phyloP scores from a whole-genome alignment of 2,329 filamentous ascomycete genomes.

The Cadophora gregata region DNA sequence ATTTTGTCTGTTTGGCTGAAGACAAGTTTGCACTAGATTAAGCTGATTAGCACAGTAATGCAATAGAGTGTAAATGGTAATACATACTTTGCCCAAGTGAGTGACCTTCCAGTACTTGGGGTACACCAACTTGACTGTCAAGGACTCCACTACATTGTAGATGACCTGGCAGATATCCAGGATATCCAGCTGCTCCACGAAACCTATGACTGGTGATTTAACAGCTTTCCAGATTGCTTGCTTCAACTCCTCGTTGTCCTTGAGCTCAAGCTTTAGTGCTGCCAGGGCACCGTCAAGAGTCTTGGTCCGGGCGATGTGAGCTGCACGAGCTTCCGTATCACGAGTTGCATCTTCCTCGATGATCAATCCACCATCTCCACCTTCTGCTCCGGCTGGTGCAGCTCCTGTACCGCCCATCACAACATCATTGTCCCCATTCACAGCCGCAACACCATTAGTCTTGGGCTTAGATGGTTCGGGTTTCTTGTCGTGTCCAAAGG shows the following conservation, averaged over 20 bases:
- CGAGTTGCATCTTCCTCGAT: constrained; percentile 53
- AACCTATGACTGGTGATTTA: constrained; percentile 53
- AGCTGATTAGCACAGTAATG: not conserved
- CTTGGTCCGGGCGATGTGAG: constrained; percentile 54
- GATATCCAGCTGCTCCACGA: constrained; percentile 56
- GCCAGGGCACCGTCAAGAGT: constrained; percentile 54
- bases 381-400: constrained; percentile 1
- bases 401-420: constrained; percentile 31
- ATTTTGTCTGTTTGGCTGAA: constrained; percentile 42
- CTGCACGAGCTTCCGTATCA: constrained; percentile 50
- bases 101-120: constrained; percentile 54
- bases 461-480: constrained; percentile 37
- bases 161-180: constrained; percentile 58
- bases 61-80: not conserved
- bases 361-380: constrained; percentile 50
- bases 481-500: constrained; percentile 61
- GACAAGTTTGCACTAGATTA: constrained; percentile 36
- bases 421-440: constrained; percentile 30
- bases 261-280: constrained; percentile 55
- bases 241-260: constrained; percentile 52
- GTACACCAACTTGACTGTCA: constrained; percentile 54
- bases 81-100: constrained; percentile 46
- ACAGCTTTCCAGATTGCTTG: constrained; percentile 56
- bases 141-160: constrained; percentile 54
- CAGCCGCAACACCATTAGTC: constrained; percentile 19